Percentiles rank a stretch among this genome's conserved stretches.
Conservation (phyloP, 1,284 basidiomycete species). For the Rhodotorula sp. region DNA sequence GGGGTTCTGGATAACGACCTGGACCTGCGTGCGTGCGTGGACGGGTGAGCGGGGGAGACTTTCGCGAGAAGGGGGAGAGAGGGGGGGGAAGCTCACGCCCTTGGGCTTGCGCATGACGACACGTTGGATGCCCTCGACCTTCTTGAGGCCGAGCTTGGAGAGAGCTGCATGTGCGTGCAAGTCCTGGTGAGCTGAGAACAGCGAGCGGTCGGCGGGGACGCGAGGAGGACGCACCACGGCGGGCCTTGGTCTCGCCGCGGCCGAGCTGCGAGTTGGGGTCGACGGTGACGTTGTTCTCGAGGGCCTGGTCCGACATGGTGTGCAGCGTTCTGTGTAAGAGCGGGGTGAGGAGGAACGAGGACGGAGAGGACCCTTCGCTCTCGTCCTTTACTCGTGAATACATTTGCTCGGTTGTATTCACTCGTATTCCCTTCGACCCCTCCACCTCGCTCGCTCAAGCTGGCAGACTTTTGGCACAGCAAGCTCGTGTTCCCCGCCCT, state of each 20-base stretch:
- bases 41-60: neutral
- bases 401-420: neutral
- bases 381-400: neutral
- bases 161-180: slow-evolving; percentile 54
- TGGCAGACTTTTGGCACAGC: neutral
- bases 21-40: slow-evolving; percentile 58
- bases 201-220: neutral
- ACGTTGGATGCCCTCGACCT: slow-evolving; percentile 86
- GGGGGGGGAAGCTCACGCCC: slow-evolving; percentile 12
- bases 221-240: slow-evolving; percentile 24
- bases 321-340: neutral
- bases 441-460: neutral
- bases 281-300: slow-evolving; percentile 15
- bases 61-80: neutral
- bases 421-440: neutral
- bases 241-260: slow-evolving; percentile 33
- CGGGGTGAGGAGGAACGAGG: neutral
- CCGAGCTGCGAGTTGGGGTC: slow-evolving; percentile 15
- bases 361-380: neutral
- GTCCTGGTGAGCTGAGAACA: slow-evolving; percentile 47
- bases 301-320: slow-evolving; percentile 27
- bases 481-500: slow-evolving; percentile 1
- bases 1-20: slow-evolving; percentile 89
- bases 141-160: slow-evolving; percentile 73
- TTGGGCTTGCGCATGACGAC: slow-evolving; percentile 78